Percentiles rank a stretch among this genome's conserved stretches.
Conservation (phyloP, 345 rosid genomes). For the Rubroshorea leprosula region DNA sequence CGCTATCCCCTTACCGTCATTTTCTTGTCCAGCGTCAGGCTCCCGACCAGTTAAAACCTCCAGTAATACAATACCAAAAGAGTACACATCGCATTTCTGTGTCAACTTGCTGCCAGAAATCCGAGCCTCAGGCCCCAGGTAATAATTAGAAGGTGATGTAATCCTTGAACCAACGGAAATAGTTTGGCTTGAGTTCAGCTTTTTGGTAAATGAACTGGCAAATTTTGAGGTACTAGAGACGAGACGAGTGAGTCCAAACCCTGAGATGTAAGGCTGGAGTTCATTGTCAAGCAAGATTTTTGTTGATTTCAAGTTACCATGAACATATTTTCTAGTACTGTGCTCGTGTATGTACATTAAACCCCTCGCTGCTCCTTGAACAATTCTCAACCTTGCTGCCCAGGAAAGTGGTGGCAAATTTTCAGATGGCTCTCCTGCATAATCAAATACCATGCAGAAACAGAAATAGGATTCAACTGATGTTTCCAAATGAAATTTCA, state of each 20-base stretch:
- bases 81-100: constrained; percentile 86
- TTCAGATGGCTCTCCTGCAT: constrained; percentile 44
- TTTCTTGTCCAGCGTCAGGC: constrained; percentile 54
- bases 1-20: constrained; percentile 63
- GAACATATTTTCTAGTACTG: constrained; percentile 65
- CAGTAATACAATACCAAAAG: constrained; percentile 78
- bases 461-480: no score
- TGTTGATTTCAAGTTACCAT: constrained; percentile 76
- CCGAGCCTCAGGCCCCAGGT: constrained; percentile 86
- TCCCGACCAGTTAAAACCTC: constrained; percentile 69
- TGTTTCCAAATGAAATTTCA: no score
- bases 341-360: constrained; percentile 75
- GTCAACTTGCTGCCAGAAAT: constrained; percentile 54
- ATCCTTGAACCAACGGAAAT: constrained; percentile 37
- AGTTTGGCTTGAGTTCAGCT: constrained; percentile 37
- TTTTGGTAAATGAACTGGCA: constrained; percentile 37
- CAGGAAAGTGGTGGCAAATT: constrained; percentile 51
- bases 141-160: constrained; percentile 37
- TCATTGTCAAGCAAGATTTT: constrained; percentile 86
- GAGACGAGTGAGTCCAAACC: constrained; percentile 67
- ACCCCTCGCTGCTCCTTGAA: constrained; percentile 89
- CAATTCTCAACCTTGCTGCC: constrained; percentile 71
- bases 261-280: constrained; percentile 67
- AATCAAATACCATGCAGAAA: neutral
- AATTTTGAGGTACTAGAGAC: constrained; percentile 39